Base-by-base conservation (phyloP, 2,329 filamentous ascomycete genomes). In the Aureobasidium leucospermi region DNA sequence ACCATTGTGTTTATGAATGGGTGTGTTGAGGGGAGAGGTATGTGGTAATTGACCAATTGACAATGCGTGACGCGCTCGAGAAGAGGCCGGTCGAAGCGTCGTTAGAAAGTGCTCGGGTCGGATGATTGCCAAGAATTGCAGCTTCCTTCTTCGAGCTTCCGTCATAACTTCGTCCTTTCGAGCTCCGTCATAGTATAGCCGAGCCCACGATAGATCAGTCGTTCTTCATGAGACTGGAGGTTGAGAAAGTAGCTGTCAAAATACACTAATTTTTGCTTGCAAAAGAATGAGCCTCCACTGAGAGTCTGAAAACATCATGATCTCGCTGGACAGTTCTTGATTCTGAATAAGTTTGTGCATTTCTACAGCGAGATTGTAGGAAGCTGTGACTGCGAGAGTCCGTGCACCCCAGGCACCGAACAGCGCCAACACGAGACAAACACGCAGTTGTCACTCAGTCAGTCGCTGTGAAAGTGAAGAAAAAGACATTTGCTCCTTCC, bases 1-100 rank as follows among this genome's bases (percentile, higher is more conserved):
- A 72, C 69, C 74, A 76, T 76, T 58, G 55, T 71, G 69, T 67
- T 72, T 45, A 11, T 58, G n/a, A n/a, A 23, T 23, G 29, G 10
- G 43, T 29, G 31, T 19, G 31, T 31, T 31, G 15, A 29, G 38
- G 32, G 29, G 34, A 16, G 28, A 34, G 34, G 42, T 36, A 16
- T 16, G 42, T 39, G 42, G 62, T 52, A 56, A 51, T 58, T 61
- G 61, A 59, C 13, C 29, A 34, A 45, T 55, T 23, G 29, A 38
- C 41, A 23, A 36, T 7, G 38, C 38, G 34, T 49, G 55, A 49
- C 29, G 53, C 45, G 55, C 45, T 15, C n/a, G 9, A 51, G 47
- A 23, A 3, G 9, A 51, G 47, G 32, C 10, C 13, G 31, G n/a
- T 38, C n/a, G 31, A 23, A 46, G 49, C n/a, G 23, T 32, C 38